Percentiles rank a stretch among this genome's conserved stretches.
phyloP scores from a whole-genome alignment of 306 rosid genomes.

The Quercus cerris region DNA sequence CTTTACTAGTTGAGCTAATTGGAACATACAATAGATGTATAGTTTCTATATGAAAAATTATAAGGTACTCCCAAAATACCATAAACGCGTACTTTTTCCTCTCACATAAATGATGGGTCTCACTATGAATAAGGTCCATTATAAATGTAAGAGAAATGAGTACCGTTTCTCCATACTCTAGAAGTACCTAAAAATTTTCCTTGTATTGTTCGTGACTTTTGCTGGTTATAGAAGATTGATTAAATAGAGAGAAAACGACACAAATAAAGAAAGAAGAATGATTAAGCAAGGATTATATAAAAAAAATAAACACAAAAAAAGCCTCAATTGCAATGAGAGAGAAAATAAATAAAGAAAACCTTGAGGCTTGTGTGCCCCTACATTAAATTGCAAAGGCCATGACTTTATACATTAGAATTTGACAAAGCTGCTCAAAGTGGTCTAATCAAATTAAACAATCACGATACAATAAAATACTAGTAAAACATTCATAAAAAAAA shows the following conservation, averaged over 20 bases:
- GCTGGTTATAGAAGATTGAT: not conserved
- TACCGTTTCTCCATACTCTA: accelerated
- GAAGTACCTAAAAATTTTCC: accelerated
- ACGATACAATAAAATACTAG: not conserved
- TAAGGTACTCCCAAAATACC: no score
- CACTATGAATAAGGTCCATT: no score
- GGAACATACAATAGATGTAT: no score
- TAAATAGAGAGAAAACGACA: no score
- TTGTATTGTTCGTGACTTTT: not conserved
- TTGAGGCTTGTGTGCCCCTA: not conserved
- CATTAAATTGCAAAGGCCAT: not conserved
- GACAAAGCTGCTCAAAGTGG: not conserved
- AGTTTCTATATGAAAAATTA: no score
- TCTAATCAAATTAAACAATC: not conserved
- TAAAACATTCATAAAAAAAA: not conserved
- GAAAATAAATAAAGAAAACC: not conserved
- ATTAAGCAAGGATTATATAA: not conserved
- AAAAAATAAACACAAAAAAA: not conserved
- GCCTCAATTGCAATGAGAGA: not conserved
- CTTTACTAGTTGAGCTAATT: no score
- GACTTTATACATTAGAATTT: not conserved
- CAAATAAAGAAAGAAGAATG: no score
- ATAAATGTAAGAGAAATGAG: no score
- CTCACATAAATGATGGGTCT: no score
- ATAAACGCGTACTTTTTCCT: no score